These are phyloP conservation scores for Asterophora parasitica DNA, from an alignment of 768 basidiomycete genomes.

Conservation along the genomic window DNA sequence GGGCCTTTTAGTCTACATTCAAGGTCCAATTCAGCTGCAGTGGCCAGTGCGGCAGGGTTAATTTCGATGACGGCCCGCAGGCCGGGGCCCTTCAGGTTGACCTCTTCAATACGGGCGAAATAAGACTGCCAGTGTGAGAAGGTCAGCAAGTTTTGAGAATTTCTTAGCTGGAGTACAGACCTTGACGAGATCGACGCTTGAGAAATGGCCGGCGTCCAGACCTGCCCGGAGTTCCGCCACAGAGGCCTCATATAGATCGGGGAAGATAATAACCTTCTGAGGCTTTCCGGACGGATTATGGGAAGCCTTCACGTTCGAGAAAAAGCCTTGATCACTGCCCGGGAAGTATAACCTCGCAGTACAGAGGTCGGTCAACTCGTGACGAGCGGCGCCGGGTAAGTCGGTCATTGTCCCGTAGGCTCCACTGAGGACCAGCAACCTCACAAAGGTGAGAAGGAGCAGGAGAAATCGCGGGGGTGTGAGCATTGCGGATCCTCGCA, in stretches of 20 bases:
- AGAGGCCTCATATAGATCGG: conserved; percentile 60
- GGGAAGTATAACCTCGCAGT: no score
- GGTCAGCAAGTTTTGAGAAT: background rate
- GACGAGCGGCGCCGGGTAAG: no score
- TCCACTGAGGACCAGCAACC: background rate
- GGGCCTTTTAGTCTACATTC: conserved; percentile 39
- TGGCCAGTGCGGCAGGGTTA: conserved; percentile 46
- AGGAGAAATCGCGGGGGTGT: background rate
- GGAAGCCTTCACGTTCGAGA: no score
- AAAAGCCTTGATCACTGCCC: no score
- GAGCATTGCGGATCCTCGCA: background rate
- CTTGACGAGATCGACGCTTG: conserved; percentile 59
- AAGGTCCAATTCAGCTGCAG: conserved; percentile 46
- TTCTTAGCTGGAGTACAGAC: conserved; percentile 27
- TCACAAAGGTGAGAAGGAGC: background rate
- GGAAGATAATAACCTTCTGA: conserved; percentile 22
- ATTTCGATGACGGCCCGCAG: conserved; percentile 56
- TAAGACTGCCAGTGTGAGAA: conserved; percentile 42
- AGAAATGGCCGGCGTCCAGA: conserved; percentile 44
- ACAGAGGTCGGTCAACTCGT: no score
- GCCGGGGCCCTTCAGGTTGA: conserved; percentile 55
- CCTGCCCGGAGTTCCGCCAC: conserved; percentile 52
- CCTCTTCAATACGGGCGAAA: conserved; percentile 61
- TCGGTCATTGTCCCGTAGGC: no score
- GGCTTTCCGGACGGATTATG: background rate